Evolutionary conservation across 2,329 filamentous ascomycete species (phyloP), one percentile per base, ranked within the genome.

Genomic region (Proliferodiscus dingleyae): DNA sequence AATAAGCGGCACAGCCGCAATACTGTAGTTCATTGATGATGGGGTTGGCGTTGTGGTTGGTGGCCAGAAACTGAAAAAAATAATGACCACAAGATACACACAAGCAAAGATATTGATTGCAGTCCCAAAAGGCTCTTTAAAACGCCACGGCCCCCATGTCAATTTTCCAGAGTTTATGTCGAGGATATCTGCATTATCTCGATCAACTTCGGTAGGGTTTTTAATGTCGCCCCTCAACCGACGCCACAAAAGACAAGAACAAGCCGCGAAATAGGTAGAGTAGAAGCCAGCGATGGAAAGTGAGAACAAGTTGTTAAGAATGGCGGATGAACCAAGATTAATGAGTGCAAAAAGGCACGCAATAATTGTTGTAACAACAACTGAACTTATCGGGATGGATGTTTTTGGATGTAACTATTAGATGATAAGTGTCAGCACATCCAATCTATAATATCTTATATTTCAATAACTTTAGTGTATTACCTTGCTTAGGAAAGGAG

Each of bases 231-330:
- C 45, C 5, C 19, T 43, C 7, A 43, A 30, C 22, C 41, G 41
- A 28, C 37, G 28, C 41, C 39, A 45, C 29, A 50, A 32, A 26
- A 40, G 42, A n/a, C 46, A 34, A 5, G 38, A 11, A 5, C 72
- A 33, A 10, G 41, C 42, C 30, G 74, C 63, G 33, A 77, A 65
- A 54, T 77, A 77, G 13, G 71, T 72, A 15, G 66, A 66, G 36
- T 75, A 69, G 9, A 77, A 64, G 1, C 70, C 67, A 18, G 64
- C 68, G 36, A 74, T 65, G 26, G 70, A 69, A n/a, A 78, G 64
- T 3, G 71, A 74, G 7, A 71, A 66, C 43, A 77, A 68, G 42
- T 71, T 72, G 52, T 76, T 73, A 57, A 77, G 73, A 5, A 73
- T 75, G 2, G 68, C 67, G 1, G 65, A 58, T 5, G 69, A 74